phyloP scores from a whole-genome alignment of 2,329 filamentous ascomycete genomes.

The Cladosporium cucumerinum region DNA sequence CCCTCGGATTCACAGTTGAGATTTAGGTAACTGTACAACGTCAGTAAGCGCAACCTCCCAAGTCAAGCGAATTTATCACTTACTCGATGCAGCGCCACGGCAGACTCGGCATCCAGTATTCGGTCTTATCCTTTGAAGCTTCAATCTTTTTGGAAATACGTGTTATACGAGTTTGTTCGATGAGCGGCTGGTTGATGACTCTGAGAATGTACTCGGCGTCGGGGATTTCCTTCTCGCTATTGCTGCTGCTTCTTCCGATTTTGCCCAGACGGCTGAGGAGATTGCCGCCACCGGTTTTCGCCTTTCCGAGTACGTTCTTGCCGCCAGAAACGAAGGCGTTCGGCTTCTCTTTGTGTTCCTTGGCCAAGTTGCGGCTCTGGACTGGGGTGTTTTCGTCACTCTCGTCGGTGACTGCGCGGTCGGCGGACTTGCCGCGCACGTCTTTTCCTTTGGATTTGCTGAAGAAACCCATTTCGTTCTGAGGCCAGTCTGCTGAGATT shows the following conservation, averaged over 20 bases:
- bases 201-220: conserved; percentile 82
- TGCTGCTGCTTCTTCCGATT: conserved; percentile 55
- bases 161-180: conserved; percentile 86
- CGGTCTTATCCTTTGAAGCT: conserved; percentile 87
- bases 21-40: conserved; percentile 67
- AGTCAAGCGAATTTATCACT: conserved; percentile 29
- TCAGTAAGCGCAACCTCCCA: conserved; percentile 17
- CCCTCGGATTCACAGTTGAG: conserved; percentile 94
- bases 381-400: conserved; percentile 27
- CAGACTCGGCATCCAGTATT: conserved; percentile 97
- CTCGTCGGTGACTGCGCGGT: conserved; percentile 27
- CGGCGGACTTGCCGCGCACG: conserved; percentile 33
- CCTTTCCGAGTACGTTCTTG: conserved; percentile 30
- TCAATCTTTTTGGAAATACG: conserved; percentile 87
- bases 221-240: conserved; percentile 59
- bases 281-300: conserved; percentile 24
- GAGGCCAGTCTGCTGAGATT: conserved; percentile 27
- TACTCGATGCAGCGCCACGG: conserved; percentile 92
- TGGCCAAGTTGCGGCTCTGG: conserved; percentile 19
- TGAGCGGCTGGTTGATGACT: conserved; percentile 78
- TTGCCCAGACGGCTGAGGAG: conserved; percentile 29
- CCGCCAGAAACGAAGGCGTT: conserved; percentile 27
- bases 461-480: conserved; percentile 24
- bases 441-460: conserved; percentile 26
- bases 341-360: conserved; percentile 27